phyloP scores from a whole-genome alignment of 805 yeast species.

The Suhomyces prunicola region DNA sequence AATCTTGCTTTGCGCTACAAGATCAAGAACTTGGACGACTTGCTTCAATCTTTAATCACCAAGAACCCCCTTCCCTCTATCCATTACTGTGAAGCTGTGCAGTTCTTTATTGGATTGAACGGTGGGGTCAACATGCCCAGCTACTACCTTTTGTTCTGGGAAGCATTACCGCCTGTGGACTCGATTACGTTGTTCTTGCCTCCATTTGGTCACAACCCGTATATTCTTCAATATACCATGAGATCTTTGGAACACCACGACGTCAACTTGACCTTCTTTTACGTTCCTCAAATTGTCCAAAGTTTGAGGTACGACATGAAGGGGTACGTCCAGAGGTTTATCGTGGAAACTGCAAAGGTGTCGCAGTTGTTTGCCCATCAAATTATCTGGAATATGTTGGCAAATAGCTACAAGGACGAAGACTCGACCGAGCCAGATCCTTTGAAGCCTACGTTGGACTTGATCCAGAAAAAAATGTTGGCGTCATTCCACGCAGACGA shows the following conservation, averaged over 20 bases:
- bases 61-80: constrained; percentile 59
- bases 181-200: constrained; percentile 83
- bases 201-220: constrained; percentile 61
- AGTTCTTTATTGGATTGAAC: constrained; percentile 45
- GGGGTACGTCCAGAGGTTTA: constrained; percentile 86
- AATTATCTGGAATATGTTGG: constrained; percentile 96
- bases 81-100: constrained; percentile 56
- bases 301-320: constrained; percentile 73
- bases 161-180: constrained; percentile 74
- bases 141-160: constrained; percentile 61
- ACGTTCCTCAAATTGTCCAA: constrained; percentile 98
- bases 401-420: constrained; percentile 88
- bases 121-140: constrained; percentile 36
- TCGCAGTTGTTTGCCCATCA: constrained; percentile 94
- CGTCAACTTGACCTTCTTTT: constrained; percentile 85
- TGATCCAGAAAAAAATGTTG: constrained; percentile 64
- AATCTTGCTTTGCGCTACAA: constrained; percentile 62
- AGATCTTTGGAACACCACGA: constrained; percentile 85
- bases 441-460: constrained; percentile 79
- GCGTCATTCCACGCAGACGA: constrained; percentile 59
- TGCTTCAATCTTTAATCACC: constrained; percentile 44
- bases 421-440: constrained; percentile 77
- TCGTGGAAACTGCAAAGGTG: constrained; percentile 87
- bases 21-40: constrained; percentile 35
- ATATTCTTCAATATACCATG: constrained; percentile 81